Evolutionary conservation across 2,329 filamentous ascomycete genomes (phyloP).

Genomic region (Fusarium temperatum): DNA sequence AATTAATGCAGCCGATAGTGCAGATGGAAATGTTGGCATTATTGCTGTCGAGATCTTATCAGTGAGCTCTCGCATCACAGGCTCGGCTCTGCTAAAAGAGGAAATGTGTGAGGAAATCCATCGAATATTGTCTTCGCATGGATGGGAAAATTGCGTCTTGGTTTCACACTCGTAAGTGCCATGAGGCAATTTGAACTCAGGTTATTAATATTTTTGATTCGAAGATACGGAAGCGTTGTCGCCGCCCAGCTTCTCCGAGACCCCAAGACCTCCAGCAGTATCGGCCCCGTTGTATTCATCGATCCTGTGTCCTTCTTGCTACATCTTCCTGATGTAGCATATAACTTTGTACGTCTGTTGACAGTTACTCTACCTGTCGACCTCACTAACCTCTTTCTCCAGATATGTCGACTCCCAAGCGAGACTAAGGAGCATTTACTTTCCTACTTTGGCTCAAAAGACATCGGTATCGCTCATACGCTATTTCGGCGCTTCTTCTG

Average conservation of each 20-base stretch:
- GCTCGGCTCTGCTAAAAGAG: conserved; percentile 55
- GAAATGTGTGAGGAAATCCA: conserved; percentile 62
- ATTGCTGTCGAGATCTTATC: conserved; percentile 67
- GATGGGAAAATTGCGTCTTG: conserved; percentile 61
- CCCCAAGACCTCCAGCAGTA: conserved; percentile 43
- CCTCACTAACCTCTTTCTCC: too few relatives aligned
- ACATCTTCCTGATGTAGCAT: conserved; percentile 69
- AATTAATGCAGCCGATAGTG: conserved; percentile 52
- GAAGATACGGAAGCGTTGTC: conserved; percentile 63
- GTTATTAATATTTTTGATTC: background rate
- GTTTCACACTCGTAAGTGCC: conserved; percentile 55
- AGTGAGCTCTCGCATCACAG: conserved; percentile 65
- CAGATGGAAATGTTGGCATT: conserved; percentile 63
- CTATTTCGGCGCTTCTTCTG: conserved; percentile 69
- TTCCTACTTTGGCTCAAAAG: conserved; percentile 67
- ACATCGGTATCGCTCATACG: conserved; percentile 67
- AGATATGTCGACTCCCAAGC: conserved; percentile 52
- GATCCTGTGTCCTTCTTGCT: conserved; percentile 69
- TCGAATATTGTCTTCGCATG: conserved; percentile 60
- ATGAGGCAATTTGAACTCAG: fast-evolving
- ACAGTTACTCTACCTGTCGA: background rate
- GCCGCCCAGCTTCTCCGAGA: conserved; percentile 63
- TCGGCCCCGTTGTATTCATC: conserved; percentile 62
- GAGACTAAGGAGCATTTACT: conserved; percentile 66
- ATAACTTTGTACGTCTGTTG: conserved; percentile 61